A percentile compares a stretch with the other conserved stretches of the same genome.
Conservation (phyloP, 2,329 filamentous ascomycete genomes). For the Pseudopyricularia javanii region DNA sequence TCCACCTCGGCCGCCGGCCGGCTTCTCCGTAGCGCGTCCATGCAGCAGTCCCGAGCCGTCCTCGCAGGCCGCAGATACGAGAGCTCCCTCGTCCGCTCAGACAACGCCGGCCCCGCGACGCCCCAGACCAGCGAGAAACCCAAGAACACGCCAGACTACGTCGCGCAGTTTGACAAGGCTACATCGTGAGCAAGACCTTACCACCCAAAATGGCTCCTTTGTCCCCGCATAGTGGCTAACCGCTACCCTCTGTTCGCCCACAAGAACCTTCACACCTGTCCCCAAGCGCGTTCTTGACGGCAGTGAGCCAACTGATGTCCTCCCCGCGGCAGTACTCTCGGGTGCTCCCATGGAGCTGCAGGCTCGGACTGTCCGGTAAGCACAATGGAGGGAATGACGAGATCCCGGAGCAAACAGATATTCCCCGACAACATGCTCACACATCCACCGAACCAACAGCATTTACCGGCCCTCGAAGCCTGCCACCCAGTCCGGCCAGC, state of each 20-base stretch:
- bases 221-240: not conserved
- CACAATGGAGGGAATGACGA: not conserved
- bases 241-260: not conserved
- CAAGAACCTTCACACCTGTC: conserved; percentile 78
- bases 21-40: conserved; percentile 33
- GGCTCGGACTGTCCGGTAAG: conserved; percentile 83
- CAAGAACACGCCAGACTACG: conserved; percentile 68
- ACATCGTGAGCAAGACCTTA: conserved; percentile 72
- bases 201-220: not conserved
- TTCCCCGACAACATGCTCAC: not conserved
- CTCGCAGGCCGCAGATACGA: conserved; percentile 40
- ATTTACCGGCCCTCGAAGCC: conserved; percentile 88
- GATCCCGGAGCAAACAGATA: not conserved
- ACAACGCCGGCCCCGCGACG: conserved; percentile 18
- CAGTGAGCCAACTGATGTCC: conserved; percentile 62
- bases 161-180: conserved; percentile 69
- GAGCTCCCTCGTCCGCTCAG: conserved; percentile 33
- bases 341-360: conserved; percentile 91
- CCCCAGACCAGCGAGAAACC: conserved; percentile 17
- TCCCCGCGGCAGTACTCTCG: conserved; percentile 77
- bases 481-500: conserved; percentile 90
- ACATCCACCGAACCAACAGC: conserved; percentile 30
- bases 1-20: conserved; percentile 36
- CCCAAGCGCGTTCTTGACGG: conserved; percentile 85
- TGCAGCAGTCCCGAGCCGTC: conserved; percentile 20